Evolutionary conservation across 2,329 filamentous ascomycete genomes (phyloP), one percentile per base, ranked within the genome.

Genomic region (Xylariaceae sp.): DNA sequence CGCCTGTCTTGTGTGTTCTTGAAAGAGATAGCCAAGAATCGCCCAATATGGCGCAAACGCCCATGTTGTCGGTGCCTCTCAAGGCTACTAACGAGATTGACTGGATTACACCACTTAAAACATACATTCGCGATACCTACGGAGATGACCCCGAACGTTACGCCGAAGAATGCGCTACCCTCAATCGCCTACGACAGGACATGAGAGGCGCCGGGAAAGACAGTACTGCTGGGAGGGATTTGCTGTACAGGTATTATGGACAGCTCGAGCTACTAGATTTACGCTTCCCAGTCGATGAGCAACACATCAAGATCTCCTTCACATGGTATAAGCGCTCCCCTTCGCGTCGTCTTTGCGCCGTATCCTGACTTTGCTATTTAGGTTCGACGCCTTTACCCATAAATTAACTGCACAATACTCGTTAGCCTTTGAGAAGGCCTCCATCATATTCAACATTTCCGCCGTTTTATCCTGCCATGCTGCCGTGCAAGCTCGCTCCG

Each of bases 341-440:
- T 33, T 60, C 14, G 8, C n/a, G 60, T 39, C 24, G 40, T 41
- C 31, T n/a, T 28, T 46, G 37, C 39, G 47, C 47, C 19, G 39
- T 17, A 46, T 53, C 54, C 64, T 71, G 31, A 65, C 51, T 48
- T 55, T 34, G 14, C 6, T 34, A 33, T 40, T 3, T 70, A 96
- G 92, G 92, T 98, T 96, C 77, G 95, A 99, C 75, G 95, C 96
- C n/a, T 99, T 99, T 73, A 99, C 95, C 40, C 93, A 96, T 74
- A 97, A 98, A 71, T 85, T 92, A n/a, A 99, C 95, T 4, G 88
- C 93, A 3, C 95, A 99, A 74, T 97, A 96, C 78, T 97, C 93
- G 6, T 83, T 99, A 44, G 95, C 95, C 44, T 99, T 96, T 73
- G 95, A 99, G 75, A 99, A 99, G 74, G 95, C 95, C 12, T 98